Conservation (phyloP, 306 rosid genomes). For the Ochetophila trinervis region DNA sequence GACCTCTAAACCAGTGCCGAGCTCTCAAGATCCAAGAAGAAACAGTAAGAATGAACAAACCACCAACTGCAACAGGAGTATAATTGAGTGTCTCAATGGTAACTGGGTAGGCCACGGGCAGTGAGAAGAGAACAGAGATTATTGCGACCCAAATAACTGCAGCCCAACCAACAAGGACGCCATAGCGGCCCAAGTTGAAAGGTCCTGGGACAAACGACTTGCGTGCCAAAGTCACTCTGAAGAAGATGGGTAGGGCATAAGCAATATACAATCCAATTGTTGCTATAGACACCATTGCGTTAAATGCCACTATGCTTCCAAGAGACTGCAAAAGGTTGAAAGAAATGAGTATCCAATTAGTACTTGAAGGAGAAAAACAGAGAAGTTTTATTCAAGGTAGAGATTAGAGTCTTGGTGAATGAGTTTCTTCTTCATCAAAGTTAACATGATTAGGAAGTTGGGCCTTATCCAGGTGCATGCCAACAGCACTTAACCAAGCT, state of each 20-base stretch:
- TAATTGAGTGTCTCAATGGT: slow-evolving; percentile 73
- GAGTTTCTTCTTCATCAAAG: slow-evolving; percentile 4
- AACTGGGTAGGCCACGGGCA: slow-evolving; percentile 81
- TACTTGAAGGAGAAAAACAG: slow-evolving; percentile 7
- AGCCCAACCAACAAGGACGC: slow-evolving; percentile 66
- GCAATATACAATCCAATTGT: slow-evolving; percentile 88
- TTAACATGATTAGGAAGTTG: background rate
- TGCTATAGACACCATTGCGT: slow-evolving; percentile 95
- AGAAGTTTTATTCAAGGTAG: background rate
- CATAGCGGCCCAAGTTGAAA: slow-evolving; percentile 73
- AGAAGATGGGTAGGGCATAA: slow-evolving; percentile 87
- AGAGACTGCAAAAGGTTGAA: slow-evolving; percentile 67
- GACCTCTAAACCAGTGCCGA: slow-evolving; percentile 83
- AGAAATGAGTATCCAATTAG: slow-evolving; percentile 15
- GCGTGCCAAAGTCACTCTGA: slow-evolving; percentile 78
- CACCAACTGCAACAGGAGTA: slow-evolving; percentile 89
- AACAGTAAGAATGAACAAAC: slow-evolving; percentile 58
- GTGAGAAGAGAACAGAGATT: slow-evolving; percentile 78
- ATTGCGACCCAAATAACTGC: slow-evolving; percentile 83
- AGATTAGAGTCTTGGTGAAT: background rate
- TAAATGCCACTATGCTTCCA: slow-evolving; percentile 90
- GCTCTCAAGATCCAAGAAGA: slow-evolving; percentile 66
- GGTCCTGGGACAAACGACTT: slow-evolving; percentile 69
- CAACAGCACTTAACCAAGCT: background rate
- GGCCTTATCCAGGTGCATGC: slow-evolving; percentile 7